Conservation (phyloP, 2,329 filamentous ascomycete genomes). For the Leptographium flavum region DNA sequence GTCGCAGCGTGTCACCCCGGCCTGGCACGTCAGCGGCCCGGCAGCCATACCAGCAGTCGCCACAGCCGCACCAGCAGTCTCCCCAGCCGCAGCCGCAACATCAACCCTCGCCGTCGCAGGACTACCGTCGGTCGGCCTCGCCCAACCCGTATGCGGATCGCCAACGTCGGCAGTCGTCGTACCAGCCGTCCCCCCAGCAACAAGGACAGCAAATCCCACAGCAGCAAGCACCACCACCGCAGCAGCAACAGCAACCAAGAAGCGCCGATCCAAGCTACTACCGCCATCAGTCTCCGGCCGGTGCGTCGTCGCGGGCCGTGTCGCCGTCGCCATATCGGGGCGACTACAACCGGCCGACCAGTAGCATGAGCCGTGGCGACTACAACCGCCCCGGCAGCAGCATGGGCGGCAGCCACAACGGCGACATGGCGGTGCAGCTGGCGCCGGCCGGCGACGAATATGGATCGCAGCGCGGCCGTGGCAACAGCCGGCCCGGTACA, state of each 20-base stretch:
- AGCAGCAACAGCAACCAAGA: conserved; percentile 20
- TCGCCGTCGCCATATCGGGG: conserved; percentile 32
- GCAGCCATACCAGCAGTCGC: conserved; percentile 5
- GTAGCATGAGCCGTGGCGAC: conserved; percentile 27
- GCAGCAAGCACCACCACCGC: too few species aligned
- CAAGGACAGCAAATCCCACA: too few species aligned
- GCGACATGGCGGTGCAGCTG: conserved; percentile 56
- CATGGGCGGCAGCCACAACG: conserved; percentile 21
- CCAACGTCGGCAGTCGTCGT: conserved; percentile 22
- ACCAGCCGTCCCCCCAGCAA: conserved; percentile 15
- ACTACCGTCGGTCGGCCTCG: conserved; percentile 13
- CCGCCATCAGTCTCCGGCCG: conserved; percentile 35
- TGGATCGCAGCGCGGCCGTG: conserved; percentile 38
- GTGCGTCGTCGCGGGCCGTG: conserved; percentile 26
- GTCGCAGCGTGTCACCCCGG: conserved; percentile 48
- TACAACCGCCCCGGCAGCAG: conserved; percentile 34
- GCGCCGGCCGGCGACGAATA: conserved; percentile 39
- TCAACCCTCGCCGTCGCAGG: not conserved
- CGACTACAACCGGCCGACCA: conserved; percentile 28
- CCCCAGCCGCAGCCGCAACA: conserved; percentile 4
- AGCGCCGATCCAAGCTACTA: conserved; percentile 36
- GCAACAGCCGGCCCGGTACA: conserved; percentile 32
- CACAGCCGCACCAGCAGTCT: conserved; percentile 3
- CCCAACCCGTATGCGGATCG: conserved; percentile 45
- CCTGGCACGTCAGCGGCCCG: conserved; percentile 31